Conservation (phyloP, 164 flowering plant genomes). For the Tetrastigma voinierianum region DNA sequence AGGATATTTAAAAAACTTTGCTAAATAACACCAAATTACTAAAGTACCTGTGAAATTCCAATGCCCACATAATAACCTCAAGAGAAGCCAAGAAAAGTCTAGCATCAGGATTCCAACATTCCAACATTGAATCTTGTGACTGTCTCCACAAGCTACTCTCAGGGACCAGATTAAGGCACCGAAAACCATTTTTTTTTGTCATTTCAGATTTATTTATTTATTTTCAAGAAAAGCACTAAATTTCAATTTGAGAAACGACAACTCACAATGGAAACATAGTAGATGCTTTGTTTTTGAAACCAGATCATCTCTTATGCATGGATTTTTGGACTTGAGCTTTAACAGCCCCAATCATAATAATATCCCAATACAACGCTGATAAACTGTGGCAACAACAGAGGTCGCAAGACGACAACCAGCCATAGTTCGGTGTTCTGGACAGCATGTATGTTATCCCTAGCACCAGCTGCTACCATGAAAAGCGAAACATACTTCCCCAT, state of each 20-base stretch:
- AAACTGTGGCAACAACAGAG: slow-evolving; percentile 72
- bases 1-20: not conserved
- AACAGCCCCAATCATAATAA: slow-evolving; percentile 94
- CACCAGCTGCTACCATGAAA: slow-evolving; percentile 98
- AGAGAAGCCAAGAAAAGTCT: slow-evolving; percentile 77
- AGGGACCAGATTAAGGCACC: slow-evolving; percentile 82
- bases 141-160: slow-evolving; percentile 84
- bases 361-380: slow-evolving; percentile 99
- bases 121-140: slow-evolving; percentile 47
- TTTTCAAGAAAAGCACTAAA: too few species aligned
- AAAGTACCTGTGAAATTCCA: slow-evolving; percentile 98
- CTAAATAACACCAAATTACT: slow-evolving; percentile 3
- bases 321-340: slow-evolving; percentile 63
- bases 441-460: slow-evolving; percentile 67
- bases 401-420: slow-evolving; percentile 63
- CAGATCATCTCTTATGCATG: slow-evolving; percentile 82
- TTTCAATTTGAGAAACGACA: not conserved
- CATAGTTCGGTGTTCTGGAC: slow-evolving; percentile 39
- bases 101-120: slow-evolving; percentile 47
- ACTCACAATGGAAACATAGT: slow-evolving; percentile 83
- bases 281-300: slow-evolving; percentile 72
- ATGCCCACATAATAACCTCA: slow-evolving; percentile 92
- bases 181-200: slow-evolving; percentile 1
- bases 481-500: slow-evolving; percentile 97
- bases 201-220: too few species aligned